Base-by-base conservation (phyloP, 352 stramenopile species). In the Phytophthora palmivora region DNA sequence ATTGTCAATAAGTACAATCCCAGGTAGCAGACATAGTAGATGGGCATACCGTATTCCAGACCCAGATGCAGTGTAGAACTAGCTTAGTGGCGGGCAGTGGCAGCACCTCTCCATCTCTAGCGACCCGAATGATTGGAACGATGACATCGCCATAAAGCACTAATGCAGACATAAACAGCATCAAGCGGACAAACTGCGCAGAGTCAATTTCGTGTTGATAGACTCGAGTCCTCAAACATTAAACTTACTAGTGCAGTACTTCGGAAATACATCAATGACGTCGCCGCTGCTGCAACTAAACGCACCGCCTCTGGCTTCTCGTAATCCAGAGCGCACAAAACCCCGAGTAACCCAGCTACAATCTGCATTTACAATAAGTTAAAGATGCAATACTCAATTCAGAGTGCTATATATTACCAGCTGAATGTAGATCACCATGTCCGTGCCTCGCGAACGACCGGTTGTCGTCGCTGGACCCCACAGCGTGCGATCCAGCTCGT, bases 111-210 rank as follows among this genome's bases (percentile, higher is more conserved):
- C 51, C 30, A 43, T 9, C 19, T 30, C 43, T 42, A 10, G 59
- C 36, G 9, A 84, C 43, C 0, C 41, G 64, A 42, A 58, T 67
- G 28, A 78, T 49, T 4, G 81, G 79, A 9, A 82, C 54, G 14
- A 87, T 61, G 14, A 90, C 28, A 45, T 92, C 81, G 4, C 84
- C 84, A 18, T 87, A 89, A 9, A 80, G n/a, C 49, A 79, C 56
- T 15, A 90, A 45, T 26, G 75, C 68, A 32, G 70, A 78, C 19
- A 91, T 56, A 36, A 92, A 72, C 46, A 91, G 50, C 63, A 78
- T 65, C 28, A 92, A 52, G 3, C 78, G 77, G 28, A 87, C 51
- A 53, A 87, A 91, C 82, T 92, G 67, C 12, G 49, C 16, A 41
- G 28, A 9, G 39, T 63, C 21, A 70, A 26, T 15, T 15, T 38